Percentiles rank a stretch among this genome's conserved stretches.
Conservation (phyloP, 352 stramenopile genomes). For the Lagenidium sp. region DNA sequence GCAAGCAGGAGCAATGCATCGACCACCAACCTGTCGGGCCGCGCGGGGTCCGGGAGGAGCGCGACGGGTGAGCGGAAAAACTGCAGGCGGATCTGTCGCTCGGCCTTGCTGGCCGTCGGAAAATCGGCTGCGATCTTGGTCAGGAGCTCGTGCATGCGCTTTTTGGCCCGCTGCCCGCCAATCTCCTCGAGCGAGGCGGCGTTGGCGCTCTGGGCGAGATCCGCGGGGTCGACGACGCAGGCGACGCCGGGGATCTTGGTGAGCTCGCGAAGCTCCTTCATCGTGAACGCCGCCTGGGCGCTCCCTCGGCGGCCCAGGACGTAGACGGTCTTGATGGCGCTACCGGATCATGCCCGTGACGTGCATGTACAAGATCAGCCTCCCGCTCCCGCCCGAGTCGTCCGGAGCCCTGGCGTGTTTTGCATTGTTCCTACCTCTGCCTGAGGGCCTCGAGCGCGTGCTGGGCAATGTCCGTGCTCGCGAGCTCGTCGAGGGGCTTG, state of each 20-base stretch:
- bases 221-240: constrained; percentile 83
- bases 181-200: constrained; percentile 84
- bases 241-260: constrained; percentile 70
- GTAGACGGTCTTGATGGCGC: constrained; percentile 76
- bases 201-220: constrained; percentile 86
- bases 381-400: no score
- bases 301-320: constrained; percentile 92
- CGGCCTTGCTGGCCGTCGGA: constrained; percentile 9
- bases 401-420: no score
- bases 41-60: constrained; percentile 44
- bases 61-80: constrained; percentile 87
- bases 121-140: constrained; percentile 42
- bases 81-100: constrained; percentile 73
- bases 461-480: constrained; percentile 88
- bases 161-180: constrained; percentile 65
- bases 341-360: constrained; percentile 6
- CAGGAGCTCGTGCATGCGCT: constrained; percentile 81
- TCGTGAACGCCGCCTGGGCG: constrained; percentile 96
- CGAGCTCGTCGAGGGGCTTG: constrained; percentile 86
- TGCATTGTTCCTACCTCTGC: no score
- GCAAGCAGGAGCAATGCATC: no score
- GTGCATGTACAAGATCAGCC: neutral
- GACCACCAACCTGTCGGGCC: constrained; percentile 25
- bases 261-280: constrained; percentile 93
- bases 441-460: constrained; percentile 83